Conservation (phyloP, 1,139 yeast species). For the Nakaseomyces uthaithaninus region DNA sequence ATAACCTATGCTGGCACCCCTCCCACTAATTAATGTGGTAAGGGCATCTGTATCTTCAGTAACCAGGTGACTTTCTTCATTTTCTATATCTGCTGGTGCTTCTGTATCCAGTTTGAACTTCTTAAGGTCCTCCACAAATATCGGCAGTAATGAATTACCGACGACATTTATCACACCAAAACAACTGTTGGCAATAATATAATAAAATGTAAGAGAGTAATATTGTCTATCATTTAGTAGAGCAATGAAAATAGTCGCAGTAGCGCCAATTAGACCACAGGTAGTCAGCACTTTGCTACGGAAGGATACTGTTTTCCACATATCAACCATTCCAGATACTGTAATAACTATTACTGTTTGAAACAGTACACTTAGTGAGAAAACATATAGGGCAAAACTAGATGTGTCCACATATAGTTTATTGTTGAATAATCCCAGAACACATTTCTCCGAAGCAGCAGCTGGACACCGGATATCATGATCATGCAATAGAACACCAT, state of each 20-base stretch:
- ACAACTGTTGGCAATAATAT: constrained; percentile 54
- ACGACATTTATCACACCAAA: constrained; percentile 69
- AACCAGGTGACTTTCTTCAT: constrained; percentile 31
- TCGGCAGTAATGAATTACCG: constrained; percentile 63
- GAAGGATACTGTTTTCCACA: constrained; percentile 37
- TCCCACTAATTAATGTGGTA: constrained; percentile 48
- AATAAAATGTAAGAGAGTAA: constrained; percentile 47
- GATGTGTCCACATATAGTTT: constrained; percentile 47
- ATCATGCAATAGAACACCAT: constrained; percentile 51
- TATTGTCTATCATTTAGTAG: constrained; percentile 40
- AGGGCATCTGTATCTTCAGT: constrained; percentile 33
- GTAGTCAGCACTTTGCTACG: constrained; percentile 37
- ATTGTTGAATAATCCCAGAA: constrained; percentile 34
- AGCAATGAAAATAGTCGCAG: constrained; percentile 42
- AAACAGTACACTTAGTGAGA: constrained; percentile 52
- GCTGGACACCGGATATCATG: constrained; percentile 39
- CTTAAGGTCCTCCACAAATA: constrained; percentile 36
- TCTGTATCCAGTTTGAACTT: constrained; percentile 12
- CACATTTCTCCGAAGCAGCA: constrained; percentile 29
- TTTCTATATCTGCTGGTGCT: constrained; percentile 6
- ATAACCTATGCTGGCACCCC: constrained; percentile 62
- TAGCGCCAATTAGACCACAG: constrained; percentile 50
- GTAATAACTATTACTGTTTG: constrained; percentile 60
- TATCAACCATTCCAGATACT: constrained; percentile 63
- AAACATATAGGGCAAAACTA: constrained; percentile 60